Evolutionary conservation across 75 land plant genomes (phyloP).

Genomic region (Isoetes taiwanensis): DNA sequence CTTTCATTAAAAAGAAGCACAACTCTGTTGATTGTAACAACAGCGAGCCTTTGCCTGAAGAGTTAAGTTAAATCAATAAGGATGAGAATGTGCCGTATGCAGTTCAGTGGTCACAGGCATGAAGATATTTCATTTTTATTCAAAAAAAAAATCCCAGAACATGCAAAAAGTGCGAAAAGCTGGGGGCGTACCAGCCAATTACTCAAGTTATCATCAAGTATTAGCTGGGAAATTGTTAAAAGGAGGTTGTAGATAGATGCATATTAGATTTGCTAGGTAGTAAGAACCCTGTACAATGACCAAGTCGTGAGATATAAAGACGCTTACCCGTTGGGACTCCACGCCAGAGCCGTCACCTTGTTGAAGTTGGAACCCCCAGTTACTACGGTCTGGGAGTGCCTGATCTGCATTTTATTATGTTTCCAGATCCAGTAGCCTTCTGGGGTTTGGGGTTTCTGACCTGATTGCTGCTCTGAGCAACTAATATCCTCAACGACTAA

Average conservation of each 20-base stretch:
- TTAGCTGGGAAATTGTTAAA: background rate
- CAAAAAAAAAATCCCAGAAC: background rate
- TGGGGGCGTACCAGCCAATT: background rate
- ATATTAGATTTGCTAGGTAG: too few relatives aligned
- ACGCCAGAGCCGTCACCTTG: conserved; percentile 30
- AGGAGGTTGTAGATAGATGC: background rate
- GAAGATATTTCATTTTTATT: background rate
- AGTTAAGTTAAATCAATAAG: background rate
- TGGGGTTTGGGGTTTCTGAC: too few relatives aligned
- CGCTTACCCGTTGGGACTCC: conserved; percentile 27
- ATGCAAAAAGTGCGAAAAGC: background rate
- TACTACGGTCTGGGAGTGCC: conserved; percentile 12
- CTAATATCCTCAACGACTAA: too few relatives aligned
- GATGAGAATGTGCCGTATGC: background rate
- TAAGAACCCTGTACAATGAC: too few relatives aligned
- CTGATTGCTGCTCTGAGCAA: too few relatives aligned
- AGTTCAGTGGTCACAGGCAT: background rate
- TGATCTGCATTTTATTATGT: conserved; percentile 18
- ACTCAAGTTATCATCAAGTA: background rate
- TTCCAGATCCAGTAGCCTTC: too few relatives aligned
- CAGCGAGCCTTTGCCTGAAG: conserved; percentile 24
- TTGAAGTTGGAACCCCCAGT: conserved; percentile 14
- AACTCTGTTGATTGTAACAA: conserved; percentile 17
- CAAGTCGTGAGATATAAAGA: too few relatives aligned
- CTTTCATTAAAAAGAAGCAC: conserved; percentile 30